Evolutionary conservation across 179 eudicot species (phyloP).

Genomic region (Carnegiea gigantea): DNA sequence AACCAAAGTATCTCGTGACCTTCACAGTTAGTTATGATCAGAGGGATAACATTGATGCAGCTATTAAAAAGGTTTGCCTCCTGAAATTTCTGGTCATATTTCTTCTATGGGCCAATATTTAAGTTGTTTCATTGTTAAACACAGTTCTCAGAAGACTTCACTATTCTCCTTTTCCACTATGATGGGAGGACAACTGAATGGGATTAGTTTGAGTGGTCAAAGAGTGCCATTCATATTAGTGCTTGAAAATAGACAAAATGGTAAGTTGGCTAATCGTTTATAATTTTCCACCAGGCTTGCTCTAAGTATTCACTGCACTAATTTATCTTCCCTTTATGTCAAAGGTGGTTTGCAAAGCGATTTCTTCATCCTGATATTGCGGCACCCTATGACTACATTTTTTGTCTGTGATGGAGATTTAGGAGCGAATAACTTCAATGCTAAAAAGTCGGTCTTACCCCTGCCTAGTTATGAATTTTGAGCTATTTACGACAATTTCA

Average conservation of each 20-base stretch:
- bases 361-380: slow-evolving; percentile 71
- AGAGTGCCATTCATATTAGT: slow-evolving; percentile 60
- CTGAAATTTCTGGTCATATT: background rate
- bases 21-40: slow-evolving; percentile 47
- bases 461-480: background rate
- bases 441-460: slow-evolving; percentile 43
- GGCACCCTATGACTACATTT: slow-evolving; percentile 62
- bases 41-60: slow-evolving; percentile 34
- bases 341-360: slow-evolving; percentile 80
- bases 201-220: slow-evolving; percentile 75
- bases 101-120: background rate
- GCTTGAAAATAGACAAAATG: slow-evolving; percentile 64
- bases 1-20: slow-evolving; percentile 47
- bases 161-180: slow-evolving; percentile 54
- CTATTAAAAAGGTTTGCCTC: slow-evolving; percentile 41
- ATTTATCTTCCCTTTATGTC: background rate
- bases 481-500: background rate
- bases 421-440: slow-evolving; percentile 61
- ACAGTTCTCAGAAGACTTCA: slow-evolving; percentile 50
- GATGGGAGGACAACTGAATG: slow-evolving; percentile 64
- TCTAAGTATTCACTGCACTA: background rate
- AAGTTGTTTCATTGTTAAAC: slow-evolving; percentile 1
- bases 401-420: slow-evolving; percentile 81
- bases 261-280: slow-evolving; percentile 16
- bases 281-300: background rate